Percentiles rank a stretch among this genome's conserved stretches.
Evolutionary conservation across 257 asterid genomes (phyloP).

Genomic region (Solanum verrucosum): DNA sequence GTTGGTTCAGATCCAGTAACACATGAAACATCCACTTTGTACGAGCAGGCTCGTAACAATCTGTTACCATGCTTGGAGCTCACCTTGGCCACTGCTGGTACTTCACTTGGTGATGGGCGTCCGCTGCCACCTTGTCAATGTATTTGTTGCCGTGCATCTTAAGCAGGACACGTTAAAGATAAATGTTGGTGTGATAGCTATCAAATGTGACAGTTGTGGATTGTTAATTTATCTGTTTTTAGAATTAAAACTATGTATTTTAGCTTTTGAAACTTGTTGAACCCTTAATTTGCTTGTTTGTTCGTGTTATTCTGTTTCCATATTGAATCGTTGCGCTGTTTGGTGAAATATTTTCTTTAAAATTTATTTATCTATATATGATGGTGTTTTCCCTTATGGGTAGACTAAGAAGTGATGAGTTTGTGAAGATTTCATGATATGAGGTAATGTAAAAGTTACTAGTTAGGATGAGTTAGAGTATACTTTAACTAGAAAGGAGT

Average conservation of each 20-base stretch:
- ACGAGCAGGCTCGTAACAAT: not conserved
- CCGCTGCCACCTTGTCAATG: not conserved
- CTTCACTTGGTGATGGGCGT: not conserved
- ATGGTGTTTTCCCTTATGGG: too few species aligned
- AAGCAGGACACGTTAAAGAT: not conserved
- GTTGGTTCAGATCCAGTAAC: not conserved
- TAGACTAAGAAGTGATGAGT: too few species aligned
- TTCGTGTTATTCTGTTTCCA: not conserved
- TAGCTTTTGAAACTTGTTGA: not conserved
- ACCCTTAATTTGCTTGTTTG: not conserved
- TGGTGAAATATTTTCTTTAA: too few species aligned
- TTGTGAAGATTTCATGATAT: too few species aligned
- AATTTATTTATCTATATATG: too few species aligned
- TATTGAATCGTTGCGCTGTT: not conserved
- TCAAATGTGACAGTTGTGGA: not conserved
- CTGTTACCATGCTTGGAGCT: not conserved
- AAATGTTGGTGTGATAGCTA: not conserved
- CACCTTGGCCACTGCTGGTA: not conserved
- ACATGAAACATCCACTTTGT: not conserved
- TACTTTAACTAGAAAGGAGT: too few species aligned
- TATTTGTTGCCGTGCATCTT: not conserved
- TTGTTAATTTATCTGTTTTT: not conserved
- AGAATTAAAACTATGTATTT: not conserved
- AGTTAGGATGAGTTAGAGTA: too few species aligned
- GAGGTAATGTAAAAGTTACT: too few species aligned